Conservation (phyloP, 1,139 yeast species). For the Pichia inconspicua region DNA sequence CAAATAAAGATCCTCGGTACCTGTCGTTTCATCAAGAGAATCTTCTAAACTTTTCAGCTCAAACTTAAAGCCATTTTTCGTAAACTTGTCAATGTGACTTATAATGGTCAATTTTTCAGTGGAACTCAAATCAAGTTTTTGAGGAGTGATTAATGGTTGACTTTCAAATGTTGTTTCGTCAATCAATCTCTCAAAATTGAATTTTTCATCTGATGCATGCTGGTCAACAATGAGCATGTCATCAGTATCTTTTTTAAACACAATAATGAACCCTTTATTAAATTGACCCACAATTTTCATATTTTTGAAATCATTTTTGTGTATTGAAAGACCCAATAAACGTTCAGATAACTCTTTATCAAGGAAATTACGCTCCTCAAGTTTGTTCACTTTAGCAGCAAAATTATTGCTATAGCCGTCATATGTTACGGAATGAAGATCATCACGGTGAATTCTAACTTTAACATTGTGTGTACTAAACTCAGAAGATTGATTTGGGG, state of each 20-base stretch:
- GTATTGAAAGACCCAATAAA: conserved; percentile 45
- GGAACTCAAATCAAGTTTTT: conserved; percentile 55
- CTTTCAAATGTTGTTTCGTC: conserved; percentile 46
- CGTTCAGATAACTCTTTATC: conserved; percentile 47
- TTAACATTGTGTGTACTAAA: too few species aligned
- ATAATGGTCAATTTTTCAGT: conserved; percentile 68
- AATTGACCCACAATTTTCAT: conserved; percentile 90
- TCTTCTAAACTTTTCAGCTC: conserved; percentile 38
- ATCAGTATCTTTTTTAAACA: conserved; percentile 30
- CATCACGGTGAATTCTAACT: not conserved
- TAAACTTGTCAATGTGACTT: conserved; percentile 51
- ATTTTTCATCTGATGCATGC: conserved; percentile 96
- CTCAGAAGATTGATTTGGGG: not conserved
- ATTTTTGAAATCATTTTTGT: conserved; percentile 53
- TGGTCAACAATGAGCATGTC: conserved; percentile 80
- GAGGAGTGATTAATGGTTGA: conserved; percentile 69
- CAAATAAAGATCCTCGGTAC: conserved; percentile 36
- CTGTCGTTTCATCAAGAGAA: conserved; percentile 40
- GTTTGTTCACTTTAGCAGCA: not conserved
- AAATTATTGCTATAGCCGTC: not conserved
- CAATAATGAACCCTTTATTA: conserved; percentile 82
- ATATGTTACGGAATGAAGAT: not conserved
- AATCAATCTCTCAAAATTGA: conserved; percentile 69
- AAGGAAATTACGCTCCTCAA: conserved; percentile 20
- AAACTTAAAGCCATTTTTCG: conserved; percentile 69